A percentile compares a stretch with the other conserved stretches of the same genome.
These are phyloP conservation scores for Sordariomycetes sp. DNA, from an alignment of 2,329 filamentous ascomycete species.

Conservation along the genomic window DNA sequence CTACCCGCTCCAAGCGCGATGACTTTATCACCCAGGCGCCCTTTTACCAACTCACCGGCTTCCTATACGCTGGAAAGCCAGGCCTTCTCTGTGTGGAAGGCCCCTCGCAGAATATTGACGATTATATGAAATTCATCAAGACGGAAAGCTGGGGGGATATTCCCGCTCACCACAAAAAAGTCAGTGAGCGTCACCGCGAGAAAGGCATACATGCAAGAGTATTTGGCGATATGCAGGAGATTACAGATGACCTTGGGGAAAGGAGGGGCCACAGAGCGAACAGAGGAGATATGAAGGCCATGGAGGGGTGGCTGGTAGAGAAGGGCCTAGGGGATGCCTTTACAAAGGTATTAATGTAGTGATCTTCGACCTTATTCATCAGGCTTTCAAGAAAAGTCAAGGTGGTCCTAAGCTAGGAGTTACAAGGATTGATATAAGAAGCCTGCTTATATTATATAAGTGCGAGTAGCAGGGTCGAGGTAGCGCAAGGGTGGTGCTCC, in stretches of 20 bases:
- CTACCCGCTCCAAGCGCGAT: slow-evolving; percentile 42
- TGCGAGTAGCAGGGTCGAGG: too few species aligned
- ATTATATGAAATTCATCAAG: slow-evolving; percentile 50
- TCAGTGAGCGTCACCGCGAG: slow-evolving; percentile 40
- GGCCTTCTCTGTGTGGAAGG: slow-evolving; percentile 40
- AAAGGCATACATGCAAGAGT: slow-evolving; percentile 18
- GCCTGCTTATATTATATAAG: too few species aligned
- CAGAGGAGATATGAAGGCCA: slow-evolving; percentile 36
- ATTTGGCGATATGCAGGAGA: slow-evolving; percentile 42
- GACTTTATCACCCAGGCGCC: slow-evolving; percentile 42
- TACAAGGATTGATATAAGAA: too few species aligned
- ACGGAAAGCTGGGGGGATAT: slow-evolving; percentile 51
- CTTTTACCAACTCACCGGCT: slow-evolving; percentile 38
- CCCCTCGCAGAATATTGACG: slow-evolving; percentile 30
- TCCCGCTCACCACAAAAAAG: slow-evolving; percentile 47
- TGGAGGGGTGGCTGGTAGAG: slow-evolving; percentile 34
- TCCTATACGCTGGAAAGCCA: slow-evolving; percentile 46
- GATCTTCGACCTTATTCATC: background rate
- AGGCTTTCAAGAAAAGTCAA: too few species aligned
- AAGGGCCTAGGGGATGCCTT: slow-evolving; percentile 29
- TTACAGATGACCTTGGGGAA: slow-evolving; percentile 35
- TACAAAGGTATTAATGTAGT: slow-evolving; percentile 22
- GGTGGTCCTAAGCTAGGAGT: too few species aligned
- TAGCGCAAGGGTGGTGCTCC: too few species aligned
- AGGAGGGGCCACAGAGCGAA: slow-evolving; percentile 33